Base-by-base conservation (phyloP, 1,139 yeast species). In the Sugiyamaella pinicola region DNA sequence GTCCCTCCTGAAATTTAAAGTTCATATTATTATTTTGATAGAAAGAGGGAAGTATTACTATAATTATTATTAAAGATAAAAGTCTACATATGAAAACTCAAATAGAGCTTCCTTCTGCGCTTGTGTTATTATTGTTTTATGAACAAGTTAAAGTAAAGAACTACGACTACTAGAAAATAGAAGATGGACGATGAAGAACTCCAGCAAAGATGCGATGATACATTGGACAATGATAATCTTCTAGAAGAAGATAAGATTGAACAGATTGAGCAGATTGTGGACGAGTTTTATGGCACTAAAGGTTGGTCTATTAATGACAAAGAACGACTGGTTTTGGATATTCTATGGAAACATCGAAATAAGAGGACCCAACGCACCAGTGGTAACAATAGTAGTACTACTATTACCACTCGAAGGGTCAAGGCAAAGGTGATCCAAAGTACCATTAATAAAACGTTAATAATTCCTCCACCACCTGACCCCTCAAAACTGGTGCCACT, bases 241-340 rank as follows among this genome's bases (percentile, higher is more conserved):
- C 58, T 64, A 13, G 77, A 74, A 54, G 77, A 74, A 57, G 75
- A 72, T 46, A 65, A 67, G 43, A 67, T 74, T 15, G 77, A 73
- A 54, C 54, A 55, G 48, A 62, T 74, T 10, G 76, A 74, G 53
- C 66, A 63, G 12, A 57, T 70, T 2, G 74, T 73, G 17, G 53
- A 54, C 4, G 54, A 53, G 29, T 53, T 58, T 29, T 61, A 58
- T 19, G 58, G 60, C 1, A 50, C 50, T 10, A 49, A 57, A 46
- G 34, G 41, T 15, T 31, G 49, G 31, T 31, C 34, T 17, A 52
- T 51, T 3, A 58, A 28, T 12, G 69, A 53, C 47, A 57, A 55
- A 55, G 74, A 60, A 53, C 62, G 72, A 22, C 48, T 57, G 61
- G 74, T 74, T 4, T 62, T 75, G 56, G 77, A 73, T 46, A 69